Evolutionary conservation across 768 basidiomycete species (phyloP).

Genomic region (Macrolepiota albuminosa): DNA sequence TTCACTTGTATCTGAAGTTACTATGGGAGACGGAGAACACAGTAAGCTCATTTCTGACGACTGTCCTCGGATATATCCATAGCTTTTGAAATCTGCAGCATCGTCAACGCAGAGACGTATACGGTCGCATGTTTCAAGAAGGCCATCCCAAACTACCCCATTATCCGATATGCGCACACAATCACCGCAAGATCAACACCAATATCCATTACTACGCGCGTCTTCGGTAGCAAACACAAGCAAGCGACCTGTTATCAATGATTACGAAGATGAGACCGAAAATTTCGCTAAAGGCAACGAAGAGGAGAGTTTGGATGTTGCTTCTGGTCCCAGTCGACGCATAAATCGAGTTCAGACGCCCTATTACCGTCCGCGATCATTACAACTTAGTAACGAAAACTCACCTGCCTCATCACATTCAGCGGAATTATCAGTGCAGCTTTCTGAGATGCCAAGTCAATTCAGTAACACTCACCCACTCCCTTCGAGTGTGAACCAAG

Average conservation of each 20-base stretch:
- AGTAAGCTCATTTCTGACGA: background rate
- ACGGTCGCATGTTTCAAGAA: background rate
- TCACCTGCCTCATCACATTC: conserved; percentile 19
- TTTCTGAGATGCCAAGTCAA: conserved; percentile 27
- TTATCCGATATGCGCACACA: background rate
- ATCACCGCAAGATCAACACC: background rate
- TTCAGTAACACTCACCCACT: background rate
- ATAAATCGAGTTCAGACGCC: conserved; percentile 8
- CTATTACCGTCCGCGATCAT: background rate
- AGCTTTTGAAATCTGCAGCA: background rate
- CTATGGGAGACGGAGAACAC: background rate
- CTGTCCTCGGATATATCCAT: background rate
- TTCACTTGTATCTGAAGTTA: background rate
- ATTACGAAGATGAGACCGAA: background rate
- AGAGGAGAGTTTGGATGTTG: too few relatives aligned
- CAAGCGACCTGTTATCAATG: background rate
- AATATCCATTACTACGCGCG: background rate
- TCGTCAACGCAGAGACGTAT: background rate
- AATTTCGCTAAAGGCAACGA: background rate
- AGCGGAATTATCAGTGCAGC: conserved; percentile 27
- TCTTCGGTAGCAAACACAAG: background rate
- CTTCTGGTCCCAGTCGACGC: background rate
- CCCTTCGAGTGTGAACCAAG: background rate
- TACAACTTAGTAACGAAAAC: background rate
- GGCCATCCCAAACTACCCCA: background rate